Base-by-base conservation (phyloP, 2,329 filamentous ascomycete species). In the Penicillium frequentans region DNA sequence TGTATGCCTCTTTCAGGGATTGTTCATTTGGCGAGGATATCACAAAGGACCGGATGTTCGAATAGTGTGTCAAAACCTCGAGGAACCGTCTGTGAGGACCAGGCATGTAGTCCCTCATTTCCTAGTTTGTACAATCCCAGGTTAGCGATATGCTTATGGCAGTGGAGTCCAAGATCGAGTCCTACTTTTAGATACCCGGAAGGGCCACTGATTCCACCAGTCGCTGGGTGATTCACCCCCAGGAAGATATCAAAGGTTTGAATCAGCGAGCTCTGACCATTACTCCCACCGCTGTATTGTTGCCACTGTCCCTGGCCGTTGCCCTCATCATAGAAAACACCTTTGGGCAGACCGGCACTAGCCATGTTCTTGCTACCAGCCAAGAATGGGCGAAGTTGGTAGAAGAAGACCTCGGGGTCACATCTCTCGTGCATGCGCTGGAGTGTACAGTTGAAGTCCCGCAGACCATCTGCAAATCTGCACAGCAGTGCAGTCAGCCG, bases 81-180 rank as follows among this genome's bases (percentile, higher is more conserved):
- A 84, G 65, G 61, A 84, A 83, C n/a, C 76, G 70, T 19, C 77
- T 75, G 58, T 84, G 82, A 4, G 78, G 74, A 0, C 79, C 78
- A 3, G 81, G 82, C 82, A 84, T 84, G 60, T 84, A 84, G 11
- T 74, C 71, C 9, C 81, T 75, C 80, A 84, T 83, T 64, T 83
- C 79, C 65, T 79, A 52, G 16, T 66, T 55, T 35, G 35, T 65
- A 68, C 21, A 7, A 21, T 35, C 19, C n/a, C 9, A 19, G 11
- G 11, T 29, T 19, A 29, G 27, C 19, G 7, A 3, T 14, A 33
- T 35, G 8, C 21, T 5, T 3, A 33, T 26, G 49, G 44, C 23
- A 58, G 3, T 48, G 57, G 9, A 24, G 13, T 29, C 21, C 11
- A 13, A 26, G 31, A 5, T 7, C 8, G 8, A 35, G 11, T 58